phyloP scores from a whole-genome alignment of 495 filamentous ascomycete genomes.

The Thozetella sp. region DNA sequence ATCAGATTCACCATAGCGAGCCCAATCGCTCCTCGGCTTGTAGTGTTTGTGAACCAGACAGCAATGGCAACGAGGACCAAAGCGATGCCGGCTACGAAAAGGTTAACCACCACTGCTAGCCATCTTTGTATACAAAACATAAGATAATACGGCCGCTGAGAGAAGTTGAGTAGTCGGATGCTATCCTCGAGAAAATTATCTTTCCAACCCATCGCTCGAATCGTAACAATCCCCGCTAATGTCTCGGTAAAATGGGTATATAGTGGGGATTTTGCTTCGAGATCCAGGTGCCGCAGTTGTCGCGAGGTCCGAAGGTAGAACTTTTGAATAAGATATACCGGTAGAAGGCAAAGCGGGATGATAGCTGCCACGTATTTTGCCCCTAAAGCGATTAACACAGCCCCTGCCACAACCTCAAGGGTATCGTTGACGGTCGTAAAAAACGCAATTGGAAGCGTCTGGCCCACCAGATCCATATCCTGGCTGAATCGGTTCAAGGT shows the following conservation, averaged over 20 bases:
- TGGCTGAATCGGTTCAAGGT: conserved; percentile 47
- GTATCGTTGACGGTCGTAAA: background rate
- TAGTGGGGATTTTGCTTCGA: conserved; percentile 60
- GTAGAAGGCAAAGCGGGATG: conserved; percentile 15
- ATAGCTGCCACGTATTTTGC: conserved; percentile 32
- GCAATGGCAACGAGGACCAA: conserved; percentile 40
- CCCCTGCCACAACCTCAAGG: conserved; percentile 14
- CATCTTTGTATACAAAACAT: conserved; percentile 37
- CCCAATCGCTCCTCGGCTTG: conserved; percentile 17
- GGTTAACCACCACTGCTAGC: conserved; percentile 36
- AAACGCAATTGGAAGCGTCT: conserved; percentile 36
- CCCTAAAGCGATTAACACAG: conserved; percentile 34
- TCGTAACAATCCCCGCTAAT: conserved; percentile 27
- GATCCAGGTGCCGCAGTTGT: conserved; percentile 60
- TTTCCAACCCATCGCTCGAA: conserved; percentile 43
- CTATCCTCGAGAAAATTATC: conserved; percentile 14
- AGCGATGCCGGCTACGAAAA: conserved; percentile 31
- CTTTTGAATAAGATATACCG: conserved; percentile 54
- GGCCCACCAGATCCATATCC: conserved; percentile 58
- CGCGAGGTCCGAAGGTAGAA: conserved; percentile 63
- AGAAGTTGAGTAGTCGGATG: conserved; percentile 22
- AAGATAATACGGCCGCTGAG: conserved; percentile 37
- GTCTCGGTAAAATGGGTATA: conserved; percentile 59
- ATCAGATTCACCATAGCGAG: conserved; percentile 13
- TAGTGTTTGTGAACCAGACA: conserved; percentile 23